phyloP scores from a whole-genome alignment of 1,139 yeast genomes.

The Saccharomyces uvarum region DNA sequence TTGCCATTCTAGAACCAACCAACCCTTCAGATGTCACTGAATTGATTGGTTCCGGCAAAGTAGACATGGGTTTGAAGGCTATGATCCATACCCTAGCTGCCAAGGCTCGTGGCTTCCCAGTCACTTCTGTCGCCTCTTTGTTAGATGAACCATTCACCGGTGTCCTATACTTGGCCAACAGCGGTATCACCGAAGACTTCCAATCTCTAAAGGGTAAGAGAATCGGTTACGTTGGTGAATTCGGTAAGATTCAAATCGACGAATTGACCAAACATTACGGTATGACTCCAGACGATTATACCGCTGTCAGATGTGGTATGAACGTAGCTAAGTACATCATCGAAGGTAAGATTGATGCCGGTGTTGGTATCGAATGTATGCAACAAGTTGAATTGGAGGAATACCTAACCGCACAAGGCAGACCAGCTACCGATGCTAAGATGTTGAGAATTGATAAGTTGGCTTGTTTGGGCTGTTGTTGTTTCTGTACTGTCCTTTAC shows the following conservation, averaged over 20 bases:
- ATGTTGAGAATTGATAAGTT: slow-evolving; percentile 51
- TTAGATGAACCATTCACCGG: slow-evolving; percentile 56
- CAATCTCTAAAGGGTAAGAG: slow-evolving; percentile 45
- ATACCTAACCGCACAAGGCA: slow-evolving; percentile 40
- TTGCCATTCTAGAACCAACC: slow-evolving; percentile 49
- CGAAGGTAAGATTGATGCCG: slow-evolving; percentile 50
- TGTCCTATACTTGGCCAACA: slow-evolving; percentile 43
- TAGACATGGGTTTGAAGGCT: slow-evolving; percentile 54
- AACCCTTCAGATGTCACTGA: slow-evolving; percentile 56
- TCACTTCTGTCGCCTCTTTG: slow-evolving; percentile 48
- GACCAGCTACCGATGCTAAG: slow-evolving; percentile 42
- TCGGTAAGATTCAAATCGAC: slow-evolving; percentile 52
- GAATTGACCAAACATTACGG: slow-evolving; percentile 50
- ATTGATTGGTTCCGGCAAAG: slow-evolving; percentile 49
- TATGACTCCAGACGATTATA: slow-evolving; percentile 48
- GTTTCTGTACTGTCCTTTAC: slow-evolving; percentile 52
- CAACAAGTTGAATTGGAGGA: slow-evolving; percentile 54
- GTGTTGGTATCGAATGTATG: slow-evolving; percentile 52
- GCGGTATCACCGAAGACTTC: slow-evolving; percentile 47
- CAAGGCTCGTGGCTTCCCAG: slow-evolving; percentile 52
- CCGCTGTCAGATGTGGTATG: slow-evolving; percentile 58
- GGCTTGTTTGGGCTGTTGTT: slow-evolving; percentile 54
- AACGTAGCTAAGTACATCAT: slow-evolving; percentile 50
- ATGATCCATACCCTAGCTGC: slow-evolving; percentile 58
- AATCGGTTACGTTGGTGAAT: slow-evolving; percentile 54